Base-by-base conservation (phyloP, 2,329 filamentous ascomycete species). In the Aureobasidium melanogenum region DNA sequence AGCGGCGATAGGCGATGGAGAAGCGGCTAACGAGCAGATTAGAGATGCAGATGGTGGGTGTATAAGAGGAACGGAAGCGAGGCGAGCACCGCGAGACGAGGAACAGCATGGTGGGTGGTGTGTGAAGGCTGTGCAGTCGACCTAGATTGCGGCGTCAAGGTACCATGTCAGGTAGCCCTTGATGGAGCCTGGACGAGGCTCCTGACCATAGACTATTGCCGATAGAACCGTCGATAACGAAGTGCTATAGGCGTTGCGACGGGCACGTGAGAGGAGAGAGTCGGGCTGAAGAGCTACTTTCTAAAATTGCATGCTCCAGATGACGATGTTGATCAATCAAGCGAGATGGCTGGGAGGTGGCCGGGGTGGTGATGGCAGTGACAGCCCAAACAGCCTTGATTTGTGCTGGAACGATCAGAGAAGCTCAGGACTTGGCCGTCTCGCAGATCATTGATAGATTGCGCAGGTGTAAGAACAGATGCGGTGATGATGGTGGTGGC, bases 171-270 rank as follows among this genome's bases (percentile, higher is more conserved):
- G 43, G 43, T 26, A 24, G 26, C n/a, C 17, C n/a, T 36, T 28
- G 30, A 1, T 15, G 14, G 15, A n/a, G 17, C 15, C 8, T 48
- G 7, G 30, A 36, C 2, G 19, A 24, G 30, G 12, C 22, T 46
- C 44, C 30, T 47, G 26, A 17, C 15, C 44, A 30, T 54, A 9
- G 54, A 57, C 41, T 46, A 46, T 46, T 57, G 54, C 19, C 41
- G 54, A 47, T 57, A 57, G n/a, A 46, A 56, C 6, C 41, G 54
- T 46, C 10, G 41, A 57, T 26, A 57, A 47, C 54, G 54, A 46
- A 8, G 19, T 10, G 43, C 28, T 57, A 57, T 47, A 47, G 41
- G 32, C 54, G 41, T 47, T 57, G 41, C 26, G 52, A 44, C 15
- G 50, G 19, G 48, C 32, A 8, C 24, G 48, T 17, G 32, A 12